Percentiles rank a stretch among this genome's conserved stretches.
Evolutionary conservation across 495 filamentous ascomycete genomes (phyloP).

Genomic region (Neurospora cerealis): DNA sequence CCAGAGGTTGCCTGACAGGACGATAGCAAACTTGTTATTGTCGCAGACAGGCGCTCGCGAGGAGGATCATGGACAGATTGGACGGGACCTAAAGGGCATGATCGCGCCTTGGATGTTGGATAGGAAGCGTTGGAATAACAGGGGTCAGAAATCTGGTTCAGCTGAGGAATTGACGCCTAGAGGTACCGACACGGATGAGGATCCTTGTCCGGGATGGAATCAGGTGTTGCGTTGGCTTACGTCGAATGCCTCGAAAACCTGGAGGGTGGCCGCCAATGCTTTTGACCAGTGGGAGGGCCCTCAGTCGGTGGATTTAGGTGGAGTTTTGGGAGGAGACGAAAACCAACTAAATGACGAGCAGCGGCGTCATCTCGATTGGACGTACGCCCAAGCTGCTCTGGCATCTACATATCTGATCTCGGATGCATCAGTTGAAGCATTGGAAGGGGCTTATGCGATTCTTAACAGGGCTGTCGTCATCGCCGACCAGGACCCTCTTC

Average conservation of each 20-base stretch:
- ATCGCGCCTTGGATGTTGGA: constrained; percentile 79
- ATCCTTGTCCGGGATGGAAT: constrained; percentile 55
- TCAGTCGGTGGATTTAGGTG: constrained; percentile 66
- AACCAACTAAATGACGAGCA: constrained; percentile 42
- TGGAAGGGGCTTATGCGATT: constrained; percentile 55
- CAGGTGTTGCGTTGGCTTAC: constrained; percentile 71
- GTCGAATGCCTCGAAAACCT: constrained; percentile 45
- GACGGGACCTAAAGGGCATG: constrained; percentile 63
- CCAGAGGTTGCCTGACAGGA: constrained; percentile 49
- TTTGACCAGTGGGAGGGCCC: constrained; percentile 75
- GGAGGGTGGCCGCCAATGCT: constrained; percentile 46
- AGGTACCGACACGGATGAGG: constrained; percentile 6
- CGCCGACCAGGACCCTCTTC: constrained; percentile 46
- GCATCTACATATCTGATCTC: constrained; percentile 63
- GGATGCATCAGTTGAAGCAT: constrained; percentile 44
- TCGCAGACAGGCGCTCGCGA: constrained; percentile 43
- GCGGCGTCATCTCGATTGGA: constrained; percentile 41
- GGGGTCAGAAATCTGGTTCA: constrained; percentile 4
- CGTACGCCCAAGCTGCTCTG: constrained; percentile 64
- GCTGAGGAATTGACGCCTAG: not conserved
- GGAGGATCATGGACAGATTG: constrained; percentile 38
- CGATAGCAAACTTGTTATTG: constrained; percentile 58
- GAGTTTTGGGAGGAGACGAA: constrained; percentile 60
- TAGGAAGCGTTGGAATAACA: constrained; percentile 44
- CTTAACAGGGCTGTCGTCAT: constrained; percentile 49